phyloP scores from a whole-genome alignment of 164 flowering plant species.

The Nelumbo lutea region DNA sequence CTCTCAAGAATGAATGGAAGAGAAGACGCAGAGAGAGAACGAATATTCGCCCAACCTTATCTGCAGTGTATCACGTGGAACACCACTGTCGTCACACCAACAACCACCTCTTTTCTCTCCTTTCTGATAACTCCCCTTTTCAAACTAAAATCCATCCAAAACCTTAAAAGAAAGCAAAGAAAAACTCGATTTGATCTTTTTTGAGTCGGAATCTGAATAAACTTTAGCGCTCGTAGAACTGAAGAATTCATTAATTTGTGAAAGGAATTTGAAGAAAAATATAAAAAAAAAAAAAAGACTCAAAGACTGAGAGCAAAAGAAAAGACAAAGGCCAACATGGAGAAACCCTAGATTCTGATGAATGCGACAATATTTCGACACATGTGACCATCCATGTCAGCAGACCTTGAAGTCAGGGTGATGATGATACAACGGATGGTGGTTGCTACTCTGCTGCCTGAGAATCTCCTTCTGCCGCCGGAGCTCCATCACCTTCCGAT shows the following conservation, averaged over 20 bases:
- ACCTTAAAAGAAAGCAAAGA: no score
- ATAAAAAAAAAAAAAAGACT: background rate
- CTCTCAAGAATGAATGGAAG: no score
- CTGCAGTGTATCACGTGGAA: constrained; percentile 16
- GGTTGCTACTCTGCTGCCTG: constrained; percentile 15
- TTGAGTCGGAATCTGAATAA: no score
- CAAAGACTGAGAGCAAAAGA: background rate
- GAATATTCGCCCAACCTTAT: constrained; percentile 4
- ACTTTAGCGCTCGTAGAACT: background rate
- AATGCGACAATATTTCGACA: background rate
- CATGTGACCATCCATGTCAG: constrained; percentile 14
- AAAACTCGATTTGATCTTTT: no score
- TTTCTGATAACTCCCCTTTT: no score
- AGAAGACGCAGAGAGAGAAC: no score
- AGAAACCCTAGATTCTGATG: background rate
- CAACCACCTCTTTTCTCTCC: background rate
- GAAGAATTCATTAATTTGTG: background rate
- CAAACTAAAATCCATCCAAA: no score
- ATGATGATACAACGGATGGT: constrained; percentile 12
- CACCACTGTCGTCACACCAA: constrained; percentile 10
- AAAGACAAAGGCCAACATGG: background rate
- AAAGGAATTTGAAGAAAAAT: no score
- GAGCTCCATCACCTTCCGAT: constrained; percentile 65
- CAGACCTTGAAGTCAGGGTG: constrained; percentile 39
- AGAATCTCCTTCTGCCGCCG: constrained; percentile 48